Conservation (phyloP, 345 rosid genomes). For the Murraya paniculata region DNA sequence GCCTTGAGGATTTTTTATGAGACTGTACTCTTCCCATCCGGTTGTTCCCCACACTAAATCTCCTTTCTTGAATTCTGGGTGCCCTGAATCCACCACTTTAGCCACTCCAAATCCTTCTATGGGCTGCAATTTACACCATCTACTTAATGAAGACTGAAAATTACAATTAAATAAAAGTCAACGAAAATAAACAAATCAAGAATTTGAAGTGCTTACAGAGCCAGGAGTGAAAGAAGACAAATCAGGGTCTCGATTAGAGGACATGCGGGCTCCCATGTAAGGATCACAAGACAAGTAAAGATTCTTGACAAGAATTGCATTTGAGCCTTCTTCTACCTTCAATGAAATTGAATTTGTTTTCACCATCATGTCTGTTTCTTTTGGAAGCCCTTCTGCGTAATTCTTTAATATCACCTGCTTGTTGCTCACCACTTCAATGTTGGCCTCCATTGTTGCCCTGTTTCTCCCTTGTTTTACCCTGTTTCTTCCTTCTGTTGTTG, state of each 20-base stretch:
- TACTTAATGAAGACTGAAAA: not conserved
- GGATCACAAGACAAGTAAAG: conserved; percentile 44
- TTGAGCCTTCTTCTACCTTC: conserved; percentile 18
- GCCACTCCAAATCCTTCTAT: conserved; percentile 19
- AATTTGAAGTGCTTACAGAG: conserved; percentile 6
- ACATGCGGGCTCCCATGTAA: conserved; percentile 15
- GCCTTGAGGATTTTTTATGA: conserved; percentile 4
- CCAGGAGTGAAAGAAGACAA: conserved; percentile 8
- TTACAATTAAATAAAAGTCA: too few species aligned
- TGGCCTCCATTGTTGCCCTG: not conserved
- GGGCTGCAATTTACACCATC: not conserved
- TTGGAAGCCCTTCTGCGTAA: conserved; percentile 17
- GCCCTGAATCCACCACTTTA: conserved; percentile 24
- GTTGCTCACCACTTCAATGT: conserved; percentile 19
- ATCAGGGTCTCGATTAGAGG: not conserved
- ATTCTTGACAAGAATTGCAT: conserved; percentile 30
- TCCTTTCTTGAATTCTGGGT: conserved; percentile 23
- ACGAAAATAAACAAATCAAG: not conserved
- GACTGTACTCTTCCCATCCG: conserved; percentile 30
- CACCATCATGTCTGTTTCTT: conserved; percentile 29
- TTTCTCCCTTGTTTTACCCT: too few species aligned
- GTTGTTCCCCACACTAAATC: conserved; percentile 30
- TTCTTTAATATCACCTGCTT: conserved; percentile 37
- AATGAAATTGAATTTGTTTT: not conserved
- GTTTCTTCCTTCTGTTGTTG: too few species aligned